Base-by-base conservation (phyloP, 2,329 filamentous ascomycete species). In the Seiridium unicorne region DNA sequence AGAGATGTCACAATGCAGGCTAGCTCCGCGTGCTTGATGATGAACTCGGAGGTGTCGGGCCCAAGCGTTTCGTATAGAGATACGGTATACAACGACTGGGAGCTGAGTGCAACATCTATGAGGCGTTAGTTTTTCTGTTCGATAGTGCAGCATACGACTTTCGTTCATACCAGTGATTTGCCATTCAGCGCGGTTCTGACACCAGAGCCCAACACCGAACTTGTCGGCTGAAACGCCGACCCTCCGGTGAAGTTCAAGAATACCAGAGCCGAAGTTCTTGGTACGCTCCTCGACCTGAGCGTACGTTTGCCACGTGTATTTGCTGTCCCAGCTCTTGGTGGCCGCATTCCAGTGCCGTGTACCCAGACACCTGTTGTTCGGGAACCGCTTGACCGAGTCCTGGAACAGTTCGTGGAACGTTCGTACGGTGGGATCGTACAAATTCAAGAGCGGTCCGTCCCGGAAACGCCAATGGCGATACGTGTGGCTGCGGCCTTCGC, bases 11-110 rank as follows among this genome's bases (percentile, higher is more conserved):
- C 87, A 44, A 98, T 86, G 69, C 88, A 91, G 61, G 82, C 76
- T 60, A 98, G 79, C 63, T 88, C 84, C 58, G 92, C 87, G 74
- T 98, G 94, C 76, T 96, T 96, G 79, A 98, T 90, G 75, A 99
- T 97, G 78, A 91, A 98, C 77, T 98, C 93, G 60, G 91, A 93
- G 2, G 93, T 87, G 66, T 97, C 92, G 10, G 94, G 89, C 8
- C 94, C 94, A 4, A 99, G 85, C 10, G 94, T 97, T 76, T 98
- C 95, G 80, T 99, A 99, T 55, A 99, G 89, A 4, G 94, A 97
- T 59, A 99, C 93, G 31, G 90, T 91, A 77, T 84, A 98, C 36
- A 98, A 85, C 6, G 89, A 86, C 75, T 98, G 95, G 10, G 93
- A 95, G 78, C 91, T 87, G 72, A 91, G 89, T 44, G 87, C 95